Base-by-base conservation (phyloP, 2,329 filamentous ascomycete genomes). In the Ampelomyces quisqualis region DNA sequence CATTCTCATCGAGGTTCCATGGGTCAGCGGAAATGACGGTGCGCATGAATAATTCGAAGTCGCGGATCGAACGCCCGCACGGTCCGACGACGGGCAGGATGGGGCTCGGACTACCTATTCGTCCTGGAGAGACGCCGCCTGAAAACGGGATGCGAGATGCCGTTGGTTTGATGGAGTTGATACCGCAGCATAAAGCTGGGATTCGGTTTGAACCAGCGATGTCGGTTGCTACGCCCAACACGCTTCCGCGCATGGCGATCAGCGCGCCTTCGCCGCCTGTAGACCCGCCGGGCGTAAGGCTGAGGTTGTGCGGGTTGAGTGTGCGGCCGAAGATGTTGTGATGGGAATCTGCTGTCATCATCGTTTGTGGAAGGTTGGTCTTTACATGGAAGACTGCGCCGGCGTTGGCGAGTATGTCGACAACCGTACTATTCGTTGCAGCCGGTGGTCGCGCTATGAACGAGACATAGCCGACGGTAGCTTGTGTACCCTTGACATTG, bases 101-200 rank as follows among this genome's bases (percentile, higher is more conserved):
- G 3, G 53, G 37, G 0, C 47, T 45, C 0, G 67, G 67, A 21
- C 41, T 51, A 0, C 67, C 67, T 3, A 63, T 10, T 3, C 67
- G 44, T 1, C 66, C 67, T 1, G 62, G 59, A 1, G 60, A 47
- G 1, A 53, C 53, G 8, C 53, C 52, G 0, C 62, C 59, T 2
- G 45, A 56, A 18, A 65, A 80, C 0, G 77, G 77, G 0, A 80
- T 68, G 0, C 78, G 61, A 0, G 74, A 72, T 39, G 75, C 70
- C 0, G 76, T 79, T 0, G 77, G 76, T 47, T 79, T 80, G 17
- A 79, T 59, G 0, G 74, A 74, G 3, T 73, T 70, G 26, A 64
- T 40, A 2, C 65, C 65, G 34, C 69, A 68, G 69, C 90, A 90
- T 56, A 95, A 90, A 40, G 95, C 86, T 67, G 86, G 91, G 63